Evolutionary conservation across 805 yeast genomes (phyloP).

Genomic region (Schizosaccharomyces cryophilus): DNA sequence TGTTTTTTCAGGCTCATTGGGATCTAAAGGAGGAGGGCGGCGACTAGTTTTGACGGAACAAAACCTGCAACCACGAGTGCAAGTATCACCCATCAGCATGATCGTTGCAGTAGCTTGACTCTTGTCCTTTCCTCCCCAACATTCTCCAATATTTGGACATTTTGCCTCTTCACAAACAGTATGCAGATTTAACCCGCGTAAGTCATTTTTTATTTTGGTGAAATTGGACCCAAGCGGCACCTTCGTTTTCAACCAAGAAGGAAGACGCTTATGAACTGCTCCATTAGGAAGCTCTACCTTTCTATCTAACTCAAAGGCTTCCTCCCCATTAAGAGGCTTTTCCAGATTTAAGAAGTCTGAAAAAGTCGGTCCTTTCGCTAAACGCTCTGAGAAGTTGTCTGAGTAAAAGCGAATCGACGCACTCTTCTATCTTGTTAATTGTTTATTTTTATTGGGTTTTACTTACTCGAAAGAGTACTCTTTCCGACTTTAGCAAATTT

Average conservation of each 20-base stretch:
- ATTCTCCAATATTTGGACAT: conserved; percentile 98
- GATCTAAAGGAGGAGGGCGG: conserved; percentile 70
- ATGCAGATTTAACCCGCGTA: conserved; percentile 65
- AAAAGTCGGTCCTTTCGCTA: background rate
- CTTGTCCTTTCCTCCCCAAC: conserved; percentile 91
- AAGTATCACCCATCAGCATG: conserved; percentile 94
- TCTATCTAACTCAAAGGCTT: background rate
- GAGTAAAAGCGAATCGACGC: background rate
- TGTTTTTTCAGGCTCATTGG: conserved; percentile 89
- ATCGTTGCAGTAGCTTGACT: conserved; percentile 91
- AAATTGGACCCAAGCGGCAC: conserved; percentile 87
- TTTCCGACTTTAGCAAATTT: too few relatives aligned
- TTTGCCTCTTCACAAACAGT: conserved; percentile 98
- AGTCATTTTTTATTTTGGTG: conserved; percentile 58
- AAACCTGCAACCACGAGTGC: conserved; percentile 97
- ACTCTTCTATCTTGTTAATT: background rate
- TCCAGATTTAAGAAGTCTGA: background rate
- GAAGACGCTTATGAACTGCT: conserved; percentile 26
- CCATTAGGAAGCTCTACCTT: background rate
- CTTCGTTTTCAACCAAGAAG: conserved; percentile 83
- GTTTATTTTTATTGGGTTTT: background rate
- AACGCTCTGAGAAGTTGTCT: background rate
- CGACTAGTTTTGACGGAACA: conserved; percentile 90
- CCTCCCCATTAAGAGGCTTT: background rate
- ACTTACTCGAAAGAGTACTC: too few relatives aligned